These are phyloP conservation scores for Cryptococcus sp. DNA, from an alignment of 1,284 basidiomycete species.

Conservation along the genomic window DNA sequence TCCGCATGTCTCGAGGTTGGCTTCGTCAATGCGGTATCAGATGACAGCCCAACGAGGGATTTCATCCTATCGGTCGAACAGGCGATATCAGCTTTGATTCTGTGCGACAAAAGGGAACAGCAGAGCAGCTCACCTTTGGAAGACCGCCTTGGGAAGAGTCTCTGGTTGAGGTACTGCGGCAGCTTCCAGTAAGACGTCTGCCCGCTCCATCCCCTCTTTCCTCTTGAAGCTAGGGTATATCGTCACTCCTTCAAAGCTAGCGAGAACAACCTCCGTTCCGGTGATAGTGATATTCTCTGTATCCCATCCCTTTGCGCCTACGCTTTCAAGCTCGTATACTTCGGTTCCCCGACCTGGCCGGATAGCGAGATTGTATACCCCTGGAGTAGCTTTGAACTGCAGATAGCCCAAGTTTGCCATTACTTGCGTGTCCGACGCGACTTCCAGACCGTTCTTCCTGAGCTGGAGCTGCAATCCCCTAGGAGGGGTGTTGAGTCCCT, in stretches of 20 bases:
- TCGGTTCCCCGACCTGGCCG: constrained; percentile 77
- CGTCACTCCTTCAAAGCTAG: constrained; percentile 83
- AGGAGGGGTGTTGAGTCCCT: constrained; percentile 67
- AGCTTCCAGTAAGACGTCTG: constrained; percentile 70
- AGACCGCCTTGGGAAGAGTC: constrained; percentile 21
- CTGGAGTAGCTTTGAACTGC: constrained; percentile 91
- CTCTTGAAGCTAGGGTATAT: constrained; percentile 79
- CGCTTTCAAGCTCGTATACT: constrained; percentile 79
- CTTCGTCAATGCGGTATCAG: constrained; percentile 22
- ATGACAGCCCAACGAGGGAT: constrained; percentile 37
- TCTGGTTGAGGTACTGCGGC: constrained; percentile 10
- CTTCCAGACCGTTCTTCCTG: constrained; percentile 56
- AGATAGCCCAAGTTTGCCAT: constrained; percentile 95
- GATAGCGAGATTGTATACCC: constrained; percentile 80
- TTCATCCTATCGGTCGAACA: constrained; percentile 32
- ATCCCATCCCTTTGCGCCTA: constrained; percentile 79
- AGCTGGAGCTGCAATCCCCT: constrained; percentile 84
- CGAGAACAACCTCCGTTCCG: constrained; percentile 71
- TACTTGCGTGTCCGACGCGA: constrained; percentile 79
- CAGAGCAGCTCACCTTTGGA: constrained; percentile 31
- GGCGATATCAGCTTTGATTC: constrained; percentile 8
- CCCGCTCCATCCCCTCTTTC: constrained; percentile 72
- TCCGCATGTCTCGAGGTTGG: constrained; percentile 62
- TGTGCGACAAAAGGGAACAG: neutral
- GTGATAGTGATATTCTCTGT: constrained; percentile 67